phyloP scores from a whole-genome alignment of 2,329 filamentous ascomycete species.

The Catunica adiposa region DNA sequence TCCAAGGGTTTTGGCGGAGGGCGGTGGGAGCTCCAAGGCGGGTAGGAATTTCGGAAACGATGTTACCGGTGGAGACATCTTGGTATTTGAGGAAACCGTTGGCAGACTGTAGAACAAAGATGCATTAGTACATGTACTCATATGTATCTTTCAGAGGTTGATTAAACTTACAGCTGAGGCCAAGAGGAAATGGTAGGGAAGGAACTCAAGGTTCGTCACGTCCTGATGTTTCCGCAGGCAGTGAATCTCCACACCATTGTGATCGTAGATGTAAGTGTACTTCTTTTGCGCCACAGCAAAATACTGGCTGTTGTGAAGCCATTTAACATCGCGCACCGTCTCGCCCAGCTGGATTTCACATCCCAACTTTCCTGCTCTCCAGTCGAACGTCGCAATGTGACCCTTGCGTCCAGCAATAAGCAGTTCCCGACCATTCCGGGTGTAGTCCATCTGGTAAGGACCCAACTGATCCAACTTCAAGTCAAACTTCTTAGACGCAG shows the following conservation, averaged over 20 bases:
- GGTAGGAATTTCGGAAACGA: conserved; percentile 73
- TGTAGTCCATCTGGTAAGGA: conserved; percentile 80
- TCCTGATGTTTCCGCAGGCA: conserved; percentile 81
- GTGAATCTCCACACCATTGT: conserved; percentile 79
- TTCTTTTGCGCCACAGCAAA: conserved; percentile 96
- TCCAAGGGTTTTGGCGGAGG: conserved; percentile 76
- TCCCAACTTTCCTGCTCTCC: conserved; percentile 77
- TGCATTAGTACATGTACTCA: conserved; percentile 10
- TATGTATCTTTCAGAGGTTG: not conserved
- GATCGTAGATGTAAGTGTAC: conserved; percentile 91
- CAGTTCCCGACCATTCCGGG: conserved; percentile 71
- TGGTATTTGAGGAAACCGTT: conserved; percentile 83
- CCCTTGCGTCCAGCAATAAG: conserved; percentile 80
- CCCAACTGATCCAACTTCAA: conserved; percentile 68
- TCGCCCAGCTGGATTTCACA: conserved; percentile 85
- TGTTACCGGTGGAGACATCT: conserved; percentile 81
- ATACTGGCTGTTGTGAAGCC: conserved; percentile 86
- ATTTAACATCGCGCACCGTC: conserved; percentile 75
- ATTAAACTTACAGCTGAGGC: conserved; percentile 54
- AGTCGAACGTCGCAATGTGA: conserved; percentile 92
- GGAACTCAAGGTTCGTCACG: conserved; percentile 82
- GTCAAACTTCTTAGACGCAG: conserved; percentile 85
- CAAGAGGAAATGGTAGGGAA: conserved; percentile 90
- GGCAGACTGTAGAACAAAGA: conserved; percentile 38
- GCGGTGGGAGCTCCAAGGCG: conserved; percentile 70